Evolutionary conservation across 1,284 basidiomycete genomes (phyloP), one percentile per base, ranked within the genome.

Genomic region (Termitomyces sp.): DNA sequence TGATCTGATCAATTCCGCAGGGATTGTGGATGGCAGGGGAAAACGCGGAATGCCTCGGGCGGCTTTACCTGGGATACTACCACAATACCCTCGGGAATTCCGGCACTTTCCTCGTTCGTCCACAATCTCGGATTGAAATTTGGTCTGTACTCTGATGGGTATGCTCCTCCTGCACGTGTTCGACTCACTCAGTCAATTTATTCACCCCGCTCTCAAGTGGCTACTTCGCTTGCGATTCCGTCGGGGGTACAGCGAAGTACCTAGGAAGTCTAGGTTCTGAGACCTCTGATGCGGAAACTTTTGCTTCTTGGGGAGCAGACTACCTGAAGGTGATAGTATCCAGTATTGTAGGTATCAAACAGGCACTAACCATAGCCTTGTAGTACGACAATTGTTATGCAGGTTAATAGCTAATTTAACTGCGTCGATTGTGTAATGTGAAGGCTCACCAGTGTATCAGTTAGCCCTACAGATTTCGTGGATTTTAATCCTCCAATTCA

Each of bases 311-410:
- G 77, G 76, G 76, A 41, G 75, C 74, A 24, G 78, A 79, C 61
- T 78, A 77, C 64, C 65, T 79, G 50, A 79, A 79, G 64, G 73
- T 68, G 33, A 44, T 55, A 43, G 28, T 8, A 17, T 49, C 44
- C 38, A 21, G 21, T 24, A 36, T 19, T 24, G 8, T n/a, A n/a
- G 24, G 12, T 46, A 36, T 10, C 15, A n/a, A 47, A 30, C 50
- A 53, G 30, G 8, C 21, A 33, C 36, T 48, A 41, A 58, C 26
- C 30, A 6, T 19, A 5, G n/a, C 26, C 45, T 24, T 28, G 28
- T 39, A 73, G 70, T 76, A 77, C 52, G 77, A 79, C 55, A 78
- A 79, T 53, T 78, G 77, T 55, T 79, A 73, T 62, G 69, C 76
- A 44, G 68, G 68, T 71, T 59, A 5, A n/a, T 36, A n/a, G 26